A percentile compares a stretch with the other conserved stretches of the same genome.
These are phyloP conservation scores for Diversispora epigaea DNA, from an alignment of 192 early-diverging fungal genomes.

Conservation along the genomic window DNA sequence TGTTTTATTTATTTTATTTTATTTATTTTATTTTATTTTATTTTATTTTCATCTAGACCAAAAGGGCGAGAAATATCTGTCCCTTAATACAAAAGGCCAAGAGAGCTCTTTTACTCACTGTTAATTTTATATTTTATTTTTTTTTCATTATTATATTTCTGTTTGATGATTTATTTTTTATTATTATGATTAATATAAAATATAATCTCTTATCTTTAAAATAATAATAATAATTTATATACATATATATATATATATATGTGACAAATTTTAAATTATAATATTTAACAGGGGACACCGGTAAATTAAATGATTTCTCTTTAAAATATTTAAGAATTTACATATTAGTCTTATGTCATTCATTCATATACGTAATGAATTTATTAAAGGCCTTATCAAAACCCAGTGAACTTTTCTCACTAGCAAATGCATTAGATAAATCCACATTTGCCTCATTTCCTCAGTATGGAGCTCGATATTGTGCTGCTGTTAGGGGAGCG, in stretches of 20 bases:
- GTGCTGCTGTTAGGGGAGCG: conserved; percentile 28
- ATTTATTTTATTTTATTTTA: background rate
- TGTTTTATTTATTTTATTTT: background rate
- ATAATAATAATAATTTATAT: no score
- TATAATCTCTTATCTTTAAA: background rate
- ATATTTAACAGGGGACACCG: conserved; percentile 10
- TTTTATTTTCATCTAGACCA: conserved; percentile 32
- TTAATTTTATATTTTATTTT: background rate
- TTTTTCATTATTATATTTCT: background rate
- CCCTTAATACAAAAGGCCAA: conserved; percentile 36
- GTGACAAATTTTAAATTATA: background rate
- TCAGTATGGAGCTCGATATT: conserved; percentile 40
- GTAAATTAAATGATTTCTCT: background rate
- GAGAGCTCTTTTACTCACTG: conserved; percentile 9
- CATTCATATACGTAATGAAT: background rate
- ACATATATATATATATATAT: no score
- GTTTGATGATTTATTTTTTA: background rate
- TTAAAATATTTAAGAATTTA: conserved; percentile 2
- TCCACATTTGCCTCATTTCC: conserved; percentile 22
- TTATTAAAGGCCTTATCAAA: conserved; percentile 3
- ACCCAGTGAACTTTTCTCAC: background rate
- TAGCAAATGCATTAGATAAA: conserved; percentile 15
- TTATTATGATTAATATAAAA: background rate
- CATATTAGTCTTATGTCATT: background rate
- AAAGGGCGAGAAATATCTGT: conserved; percentile 41